Conservation (phyloP, 352 stramenopile species). For the Chrysophaeum taylorii region DNA sequence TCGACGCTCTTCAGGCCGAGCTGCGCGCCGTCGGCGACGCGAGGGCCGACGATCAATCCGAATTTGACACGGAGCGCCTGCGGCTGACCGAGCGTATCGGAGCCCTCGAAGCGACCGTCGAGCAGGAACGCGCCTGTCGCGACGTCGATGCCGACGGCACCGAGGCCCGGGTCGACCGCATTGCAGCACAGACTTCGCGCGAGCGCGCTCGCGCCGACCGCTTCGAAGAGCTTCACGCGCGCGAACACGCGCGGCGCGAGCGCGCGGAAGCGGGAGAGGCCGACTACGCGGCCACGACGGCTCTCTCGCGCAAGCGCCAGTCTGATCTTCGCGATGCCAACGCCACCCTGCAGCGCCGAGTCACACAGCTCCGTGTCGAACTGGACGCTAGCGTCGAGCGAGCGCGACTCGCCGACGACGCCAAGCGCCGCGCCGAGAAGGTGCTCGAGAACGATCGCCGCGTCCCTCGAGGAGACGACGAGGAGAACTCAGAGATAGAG, state of each 20-base stretch:
- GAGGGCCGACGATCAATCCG: background rate
- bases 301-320: too few species aligned
- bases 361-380: background rate
- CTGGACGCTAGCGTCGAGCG: too few species aligned
- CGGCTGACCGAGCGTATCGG: background rate
- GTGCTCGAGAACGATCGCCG: background rate
- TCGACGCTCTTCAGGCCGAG: slow-evolving; percentile 13
- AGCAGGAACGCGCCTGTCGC: background rate
- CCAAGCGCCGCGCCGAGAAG: background rate
- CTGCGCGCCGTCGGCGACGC: background rate
- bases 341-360: too few species aligned
- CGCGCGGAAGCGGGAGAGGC: background rate
- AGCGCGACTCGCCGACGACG: too few species aligned
- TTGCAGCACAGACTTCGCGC: background rate
- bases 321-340: too few species aligned
- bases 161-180: slow-evolving; percentile 5
- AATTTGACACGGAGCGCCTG: background rate
- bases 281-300: background rate
- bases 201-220: background rate
- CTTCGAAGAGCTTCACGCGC: background rate
- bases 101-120: slow-evolving; percentile 5
- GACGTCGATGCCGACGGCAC: slow-evolving; percentile 1
- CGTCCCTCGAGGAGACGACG: background rate
- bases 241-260: background rate
- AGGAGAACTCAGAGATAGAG: background rate